phyloP scores from a whole-genome alignment of 768 basidiomycete species.

The Mycena sanguinolenta region DNA sequence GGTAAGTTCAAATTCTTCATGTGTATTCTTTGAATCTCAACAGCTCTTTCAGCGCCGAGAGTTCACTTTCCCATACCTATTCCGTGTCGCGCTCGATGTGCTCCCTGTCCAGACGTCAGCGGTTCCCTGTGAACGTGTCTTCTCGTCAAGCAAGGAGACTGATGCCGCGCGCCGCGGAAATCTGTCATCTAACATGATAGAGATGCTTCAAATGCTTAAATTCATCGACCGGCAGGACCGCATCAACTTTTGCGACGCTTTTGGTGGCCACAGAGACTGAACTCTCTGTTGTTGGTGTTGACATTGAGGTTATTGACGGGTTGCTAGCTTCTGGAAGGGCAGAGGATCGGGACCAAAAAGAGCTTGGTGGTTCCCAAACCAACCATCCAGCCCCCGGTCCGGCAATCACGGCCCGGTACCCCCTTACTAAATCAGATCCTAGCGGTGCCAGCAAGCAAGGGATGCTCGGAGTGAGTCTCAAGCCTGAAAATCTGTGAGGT shows the following conservation, averaged over 20 bases:
- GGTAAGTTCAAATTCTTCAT: background rate
- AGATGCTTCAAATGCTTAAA: slow-evolving; percentile 25
- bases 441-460: too few species aligned
- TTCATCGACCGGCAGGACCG: slow-evolving; percentile 15
- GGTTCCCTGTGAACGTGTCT: slow-evolving; percentile 24
- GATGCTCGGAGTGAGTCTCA: too few species aligned
- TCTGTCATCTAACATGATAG: slow-evolving; percentile 5
- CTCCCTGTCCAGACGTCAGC: slow-evolving; percentile 17
- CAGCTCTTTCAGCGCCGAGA: background rate
- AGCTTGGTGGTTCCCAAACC: too few species aligned
- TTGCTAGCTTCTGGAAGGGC: too few species aligned
- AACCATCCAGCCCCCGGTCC: too few species aligned
- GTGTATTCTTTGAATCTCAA: background rate
- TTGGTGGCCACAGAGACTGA: slow-evolving; percentile 16
- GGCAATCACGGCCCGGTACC: too few species aligned
- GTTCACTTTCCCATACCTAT: background rate
- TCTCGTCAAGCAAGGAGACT: slow-evolving; percentile 25
- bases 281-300: slow-evolving; percentile 2
- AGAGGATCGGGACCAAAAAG: too few species aligned
- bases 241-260: slow-evolving; percentile 2
- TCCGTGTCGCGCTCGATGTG: slow-evolving; percentile 14
- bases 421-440: too few species aligned
- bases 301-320: background rate
- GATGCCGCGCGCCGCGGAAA: slow-evolving; percentile 3
- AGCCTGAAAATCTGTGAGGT: too few species aligned